Evolutionary conservation across 2,329 filamentous ascomycete species (phyloP).

Genomic region (Fonsecaea erecta): DNA sequence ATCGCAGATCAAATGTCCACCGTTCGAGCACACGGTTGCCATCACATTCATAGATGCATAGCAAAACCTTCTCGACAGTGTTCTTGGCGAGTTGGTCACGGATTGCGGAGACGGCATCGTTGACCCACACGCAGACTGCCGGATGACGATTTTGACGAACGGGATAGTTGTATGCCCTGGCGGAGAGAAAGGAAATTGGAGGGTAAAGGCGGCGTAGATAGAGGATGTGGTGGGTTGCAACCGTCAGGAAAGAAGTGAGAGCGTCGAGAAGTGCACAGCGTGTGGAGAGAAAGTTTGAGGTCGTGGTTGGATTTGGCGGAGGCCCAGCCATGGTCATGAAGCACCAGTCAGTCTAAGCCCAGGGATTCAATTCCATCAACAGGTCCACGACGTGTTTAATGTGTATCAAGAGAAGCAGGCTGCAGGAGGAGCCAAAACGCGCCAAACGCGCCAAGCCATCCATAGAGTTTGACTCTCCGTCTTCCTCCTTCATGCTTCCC

Average conservation of each 20-base stretch:
- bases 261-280: conserved; percentile 53
- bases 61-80: conserved; percentile 59
- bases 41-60: conserved; percentile 60
- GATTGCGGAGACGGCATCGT: conserved; percentile 75
- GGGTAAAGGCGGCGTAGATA: conserved; percentile 84
- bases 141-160: conserved; percentile 87
- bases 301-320: conserved; percentile 37
- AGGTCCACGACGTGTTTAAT: too few species aligned
- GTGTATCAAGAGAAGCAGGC: neutral
- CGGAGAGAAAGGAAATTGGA: conserved; percentile 72
- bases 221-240: conserved; percentile 83
- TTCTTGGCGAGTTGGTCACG: conserved; percentile 69
- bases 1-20: conserved; percentile 64
- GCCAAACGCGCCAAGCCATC: neutral
- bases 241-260: conserved; percentile 79
- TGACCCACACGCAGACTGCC: conserved; percentile 82
- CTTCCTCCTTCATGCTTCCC: neutral
- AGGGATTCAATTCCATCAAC: too few species aligned
- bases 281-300: conserved; percentile 47
- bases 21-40: conserved; percentile 61
- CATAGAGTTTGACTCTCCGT: neutral
- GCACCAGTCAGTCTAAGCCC: neutral
- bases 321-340: conserved; percentile 21
- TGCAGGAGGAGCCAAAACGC: neutral
- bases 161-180: conserved; percentile 80